Evolutionary conservation across 2,329 filamentous ascomycete genomes (phyloP).

Genomic region (Malbranchea zuffiana): DNA sequence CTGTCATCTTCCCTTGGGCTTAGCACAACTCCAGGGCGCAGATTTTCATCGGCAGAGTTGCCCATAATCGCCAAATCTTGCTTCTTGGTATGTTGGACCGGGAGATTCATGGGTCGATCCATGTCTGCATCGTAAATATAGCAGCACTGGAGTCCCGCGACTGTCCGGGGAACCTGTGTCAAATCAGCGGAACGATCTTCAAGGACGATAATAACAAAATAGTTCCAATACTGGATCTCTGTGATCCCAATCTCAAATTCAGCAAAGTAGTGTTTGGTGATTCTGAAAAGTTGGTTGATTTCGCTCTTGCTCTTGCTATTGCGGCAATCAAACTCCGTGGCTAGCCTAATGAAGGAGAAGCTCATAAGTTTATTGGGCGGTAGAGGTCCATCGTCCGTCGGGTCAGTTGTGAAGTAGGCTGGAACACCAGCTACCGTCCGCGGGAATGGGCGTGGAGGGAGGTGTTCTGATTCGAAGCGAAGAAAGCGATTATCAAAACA

Average conservation of each 20-base stretch:
- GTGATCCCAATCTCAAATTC: background rate
- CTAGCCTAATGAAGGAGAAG: slow-evolving; percentile 3
- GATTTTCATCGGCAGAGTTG: too few species aligned
- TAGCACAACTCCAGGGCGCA: too few species aligned
- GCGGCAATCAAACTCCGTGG: slow-evolving; percentile 7
- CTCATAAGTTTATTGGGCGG: slow-evolving; percentile 6
- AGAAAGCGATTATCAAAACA: slow-evolving; percentile 6
- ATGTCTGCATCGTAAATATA: slow-evolving; percentile 1
- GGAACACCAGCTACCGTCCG: slow-evolving; percentile 1
- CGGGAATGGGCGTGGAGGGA: background rate
- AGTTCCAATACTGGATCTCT: background rate
- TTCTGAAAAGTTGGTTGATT: slow-evolving; percentile 8
- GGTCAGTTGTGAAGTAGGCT: background rate
- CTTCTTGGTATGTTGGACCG: too few species aligned
- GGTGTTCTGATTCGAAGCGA: background rate
- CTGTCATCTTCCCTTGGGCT: too few species aligned
- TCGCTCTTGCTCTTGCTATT: slow-evolving; percentile 4
- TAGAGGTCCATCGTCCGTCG: slow-evolving; percentile 5
- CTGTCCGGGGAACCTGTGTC: background rate
- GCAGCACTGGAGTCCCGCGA: background rate
- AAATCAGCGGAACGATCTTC: background rate
- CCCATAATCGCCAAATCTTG: too few species aligned
- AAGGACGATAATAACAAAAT: slow-evolving; percentile 1
- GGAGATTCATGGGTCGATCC: background rate
- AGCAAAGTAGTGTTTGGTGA: slow-evolving; percentile 12